phyloP scores from a whole-genome alignment of 2,329 filamentous ascomycete genomes.

The Albophoma yamanashiensis region DNA sequence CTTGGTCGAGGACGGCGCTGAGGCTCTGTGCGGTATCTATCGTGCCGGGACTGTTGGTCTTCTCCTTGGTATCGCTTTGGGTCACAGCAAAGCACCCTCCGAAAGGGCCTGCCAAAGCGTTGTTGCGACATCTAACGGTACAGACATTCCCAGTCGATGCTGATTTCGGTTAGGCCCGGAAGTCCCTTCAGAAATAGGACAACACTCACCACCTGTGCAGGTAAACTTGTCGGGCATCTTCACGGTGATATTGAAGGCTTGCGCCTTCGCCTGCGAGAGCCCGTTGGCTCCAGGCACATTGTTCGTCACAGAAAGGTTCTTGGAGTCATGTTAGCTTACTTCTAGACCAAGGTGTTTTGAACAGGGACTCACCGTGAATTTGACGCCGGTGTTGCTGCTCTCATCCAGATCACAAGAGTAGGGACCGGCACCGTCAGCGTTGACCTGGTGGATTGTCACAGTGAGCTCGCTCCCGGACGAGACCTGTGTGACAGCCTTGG shows the following conservation, averaged over 20 bases:
- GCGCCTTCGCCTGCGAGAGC: conserved; percentile 42
- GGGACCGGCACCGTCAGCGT: conserved; percentile 23
- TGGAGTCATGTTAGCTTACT: background rate
- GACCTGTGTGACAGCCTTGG: conserved; percentile 36
- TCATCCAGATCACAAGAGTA: conserved; percentile 43
- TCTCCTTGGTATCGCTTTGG: conserved; percentile 34
- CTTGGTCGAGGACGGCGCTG: conserved; percentile 33
- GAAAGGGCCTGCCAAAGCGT: conserved; percentile 44
- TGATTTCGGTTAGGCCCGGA: conserved; percentile 6
- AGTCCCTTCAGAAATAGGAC: too few species aligned
- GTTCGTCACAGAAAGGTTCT: conserved; percentile 40
- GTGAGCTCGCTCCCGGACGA: conserved; percentile 29
- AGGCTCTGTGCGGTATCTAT: conserved; percentile 36
- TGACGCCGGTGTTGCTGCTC: conserved; percentile 26
- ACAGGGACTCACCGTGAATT: conserved; percentile 2
- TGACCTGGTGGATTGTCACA: conserved; percentile 6
- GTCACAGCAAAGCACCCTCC: conserved; percentile 48
- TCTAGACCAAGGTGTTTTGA: background rate
- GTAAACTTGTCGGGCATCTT: conserved; percentile 37
- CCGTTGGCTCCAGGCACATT: conserved; percentile 49
- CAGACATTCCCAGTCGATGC: conserved; percentile 47
- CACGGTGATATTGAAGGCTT: conserved; percentile 46
- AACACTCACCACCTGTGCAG: conserved; percentile 27
- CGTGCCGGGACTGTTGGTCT: conserved; percentile 29
- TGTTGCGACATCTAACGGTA: conserved; percentile 50